A percentile compares a stretch with the other conserved stretches of the same genome.
Evolutionary conservation across 371 early-diverging fungal species (phyloP).

Genomic region (Mortierella sp.): DNA sequence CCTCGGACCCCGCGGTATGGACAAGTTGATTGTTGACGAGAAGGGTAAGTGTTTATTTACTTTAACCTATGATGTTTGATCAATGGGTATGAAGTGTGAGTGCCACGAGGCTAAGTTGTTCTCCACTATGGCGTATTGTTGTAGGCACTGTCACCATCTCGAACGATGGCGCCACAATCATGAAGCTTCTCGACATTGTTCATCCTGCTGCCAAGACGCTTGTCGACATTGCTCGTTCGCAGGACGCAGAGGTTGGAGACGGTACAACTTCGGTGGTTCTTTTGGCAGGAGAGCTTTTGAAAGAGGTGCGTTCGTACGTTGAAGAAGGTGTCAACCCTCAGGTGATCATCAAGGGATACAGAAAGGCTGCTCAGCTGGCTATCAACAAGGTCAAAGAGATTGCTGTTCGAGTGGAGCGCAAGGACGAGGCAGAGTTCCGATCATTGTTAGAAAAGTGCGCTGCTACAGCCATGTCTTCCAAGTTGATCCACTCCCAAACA

Average conservation of each 20-base stretch:
- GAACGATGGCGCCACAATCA: conserved; percentile 99
- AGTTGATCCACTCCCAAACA: conserved; percentile 97
- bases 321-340: conserved; percentile 97
- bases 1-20: conserved; percentile 99
- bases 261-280: conserved; percentile 99
- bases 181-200: conserved; percentile 97
- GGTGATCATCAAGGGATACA: conserved; percentile 94
- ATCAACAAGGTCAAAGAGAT: conserved; percentile 89
- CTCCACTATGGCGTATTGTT: conserved; percentile 49
- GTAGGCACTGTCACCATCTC: conserved; percentile 95
- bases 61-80: too few relatives aligned
- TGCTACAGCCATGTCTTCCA: conserved; percentile 98
- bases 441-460: conserved; percentile 96
- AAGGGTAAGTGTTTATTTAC: conserved; percentile 73
- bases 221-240: conserved; percentile 97
- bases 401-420: conserved; percentile 80
- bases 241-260: conserved; percentile 99
- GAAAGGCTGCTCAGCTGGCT: conserved; percentile 86
- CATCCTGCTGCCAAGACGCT: conserved; percentile 99
- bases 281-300: conserved; percentile 96
- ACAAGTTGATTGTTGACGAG: conserved; percentile 98
- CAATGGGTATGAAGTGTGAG: background rate
- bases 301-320: conserved; percentile 92
- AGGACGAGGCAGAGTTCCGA: conserved; percentile 85
- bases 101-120: too few relatives aligned